These are phyloP conservation scores for Lodderomyces margitis DNA, from an alignment of 1,139 yeast genomes.

Conservation along the genomic window DNA sequence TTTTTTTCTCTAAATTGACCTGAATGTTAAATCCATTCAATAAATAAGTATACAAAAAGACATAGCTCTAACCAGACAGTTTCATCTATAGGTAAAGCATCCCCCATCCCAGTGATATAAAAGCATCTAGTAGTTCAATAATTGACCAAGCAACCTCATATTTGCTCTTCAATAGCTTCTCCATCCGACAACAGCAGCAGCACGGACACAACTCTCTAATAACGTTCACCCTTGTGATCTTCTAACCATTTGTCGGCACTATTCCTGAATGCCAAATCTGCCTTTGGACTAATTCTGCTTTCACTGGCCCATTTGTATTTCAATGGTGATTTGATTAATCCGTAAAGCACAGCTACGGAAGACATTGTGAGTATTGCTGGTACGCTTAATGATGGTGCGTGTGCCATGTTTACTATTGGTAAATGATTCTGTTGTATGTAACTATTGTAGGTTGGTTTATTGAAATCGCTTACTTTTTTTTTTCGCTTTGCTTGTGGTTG, in stretches of 20 bases:
- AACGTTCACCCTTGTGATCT: slow-evolving; percentile 18
- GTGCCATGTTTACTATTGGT: slow-evolving; percentile 27
- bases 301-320: slow-evolving; percentile 44
- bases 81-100: no score
- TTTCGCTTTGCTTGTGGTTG: slow-evolving; percentile 8
- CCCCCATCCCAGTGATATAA: no score
- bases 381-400: slow-evolving; percentile 41
- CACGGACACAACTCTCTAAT: not conserved
- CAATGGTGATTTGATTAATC: slow-evolving; percentile 43
- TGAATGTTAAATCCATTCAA: not conserved
- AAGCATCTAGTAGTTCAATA: no score
- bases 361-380: slow-evolving; percentile 48
- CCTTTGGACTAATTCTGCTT: slow-evolving; percentile 48
- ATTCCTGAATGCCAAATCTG: slow-evolving; percentile 53
- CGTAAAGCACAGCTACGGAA: slow-evolving; percentile 42
- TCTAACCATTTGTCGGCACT: slow-evolving; percentile 50
- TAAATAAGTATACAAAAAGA: not conserved
- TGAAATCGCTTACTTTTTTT: slow-evolving; percentile 2
- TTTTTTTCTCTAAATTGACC: no score
- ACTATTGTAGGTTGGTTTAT: slow-evolving; percentile 2
- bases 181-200: not conserved
- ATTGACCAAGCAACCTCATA: no score
- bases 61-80: no score
- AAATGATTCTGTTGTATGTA: not conserved
- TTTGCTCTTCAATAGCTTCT: no score